phyloP scores from a whole-genome alignment of 1,284 basidiomycete genomes.

The Fomitiporia mediterranea region DNA sequence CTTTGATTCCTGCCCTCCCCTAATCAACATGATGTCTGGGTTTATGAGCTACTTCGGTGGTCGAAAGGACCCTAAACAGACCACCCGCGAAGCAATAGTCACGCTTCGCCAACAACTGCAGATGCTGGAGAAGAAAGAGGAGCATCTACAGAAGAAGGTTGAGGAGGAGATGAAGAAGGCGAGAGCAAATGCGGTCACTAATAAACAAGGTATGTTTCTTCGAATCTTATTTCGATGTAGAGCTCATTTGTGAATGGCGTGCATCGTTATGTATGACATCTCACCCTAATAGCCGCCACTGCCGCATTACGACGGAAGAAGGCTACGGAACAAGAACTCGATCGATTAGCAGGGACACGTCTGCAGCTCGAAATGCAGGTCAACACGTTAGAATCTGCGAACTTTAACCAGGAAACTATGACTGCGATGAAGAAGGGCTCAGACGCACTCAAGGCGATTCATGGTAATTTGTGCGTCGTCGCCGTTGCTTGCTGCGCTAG shows the following conservation, averaged over 20 bases:
- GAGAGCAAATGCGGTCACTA: conserved; percentile 87
- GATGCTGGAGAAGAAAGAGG: conserved; percentile 99
- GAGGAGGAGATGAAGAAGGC: conserved; percentile 94
- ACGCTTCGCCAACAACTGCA: conserved; percentile 82
- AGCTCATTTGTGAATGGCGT: background rate
- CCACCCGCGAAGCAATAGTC: conserved; percentile 85
- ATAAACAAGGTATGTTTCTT: conserved; percentile 71
- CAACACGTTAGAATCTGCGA: conserved; percentile 96
- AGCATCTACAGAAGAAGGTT: conserved; percentile 94
- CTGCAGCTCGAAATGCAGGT: conserved; percentile 96
- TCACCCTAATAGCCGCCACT: conserved; percentile 60
- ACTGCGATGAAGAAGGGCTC: conserved; percentile 96
- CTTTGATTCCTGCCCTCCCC: background rate
- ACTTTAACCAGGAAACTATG: conserved; percentile 99
- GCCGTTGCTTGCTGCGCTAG: conserved; percentile 15
- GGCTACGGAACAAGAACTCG: conserved; percentile 83
- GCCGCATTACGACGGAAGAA: conserved; percentile 96
- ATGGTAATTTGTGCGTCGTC: conserved; percentile 88
- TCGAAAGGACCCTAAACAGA: conserved; percentile 72
- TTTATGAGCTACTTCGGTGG: conserved; percentile 85
- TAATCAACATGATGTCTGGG: conserved; percentile 65
- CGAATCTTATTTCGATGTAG: background rate
- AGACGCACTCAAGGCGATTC: conserved; percentile 88
- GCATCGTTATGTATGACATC: background rate
- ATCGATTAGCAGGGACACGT: conserved; percentile 81